Conservation (phyloP, 1,284 basidiomycete species). For the Mycosarcoma maydis region DNA sequence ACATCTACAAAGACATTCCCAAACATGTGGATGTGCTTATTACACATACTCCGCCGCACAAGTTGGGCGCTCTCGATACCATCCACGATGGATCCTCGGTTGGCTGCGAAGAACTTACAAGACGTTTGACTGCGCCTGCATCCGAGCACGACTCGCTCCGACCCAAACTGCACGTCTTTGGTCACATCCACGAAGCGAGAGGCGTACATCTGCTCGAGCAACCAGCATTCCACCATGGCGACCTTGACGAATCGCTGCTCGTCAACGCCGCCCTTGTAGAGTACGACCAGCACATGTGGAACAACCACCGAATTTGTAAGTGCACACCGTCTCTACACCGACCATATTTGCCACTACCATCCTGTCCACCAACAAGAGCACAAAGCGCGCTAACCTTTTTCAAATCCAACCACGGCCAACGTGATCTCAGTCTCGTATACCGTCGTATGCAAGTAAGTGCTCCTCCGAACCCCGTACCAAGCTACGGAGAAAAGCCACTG, state of each 20-base stretch:
- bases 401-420: background rate
- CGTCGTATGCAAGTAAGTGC: conserved; percentile 34
- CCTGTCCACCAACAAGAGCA: too few relatives aligned
- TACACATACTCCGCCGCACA: conserved; percentile 38
- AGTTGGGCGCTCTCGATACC: conserved; percentile 23
- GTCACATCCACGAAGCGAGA: conserved; percentile 50
- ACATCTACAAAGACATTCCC: conserved; percentile 19
- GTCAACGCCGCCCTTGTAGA: conserved; percentile 52
- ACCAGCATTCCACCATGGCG: background rate
- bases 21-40: conserved; percentile 36
- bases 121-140: conserved; percentile 5
- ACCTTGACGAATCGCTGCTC: conserved; percentile 26
- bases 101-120: conserved; percentile 45
- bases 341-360: too few relatives aligned
- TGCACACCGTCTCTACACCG: too few relatives aligned
- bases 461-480: background rate
- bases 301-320: conserved; percentile 15
- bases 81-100: conserved; percentile 38
- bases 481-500: background rate
- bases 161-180: conserved; percentile 40
- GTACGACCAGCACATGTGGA: conserved; percentile 33
- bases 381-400: background rate
- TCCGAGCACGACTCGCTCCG: conserved; percentile 14
- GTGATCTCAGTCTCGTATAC: conserved; percentile 19
- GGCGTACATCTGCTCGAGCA: conserved; percentile 20